Conservation (phyloP, 768 basidiomycete genomes). For the Trametes punicea region DNA sequence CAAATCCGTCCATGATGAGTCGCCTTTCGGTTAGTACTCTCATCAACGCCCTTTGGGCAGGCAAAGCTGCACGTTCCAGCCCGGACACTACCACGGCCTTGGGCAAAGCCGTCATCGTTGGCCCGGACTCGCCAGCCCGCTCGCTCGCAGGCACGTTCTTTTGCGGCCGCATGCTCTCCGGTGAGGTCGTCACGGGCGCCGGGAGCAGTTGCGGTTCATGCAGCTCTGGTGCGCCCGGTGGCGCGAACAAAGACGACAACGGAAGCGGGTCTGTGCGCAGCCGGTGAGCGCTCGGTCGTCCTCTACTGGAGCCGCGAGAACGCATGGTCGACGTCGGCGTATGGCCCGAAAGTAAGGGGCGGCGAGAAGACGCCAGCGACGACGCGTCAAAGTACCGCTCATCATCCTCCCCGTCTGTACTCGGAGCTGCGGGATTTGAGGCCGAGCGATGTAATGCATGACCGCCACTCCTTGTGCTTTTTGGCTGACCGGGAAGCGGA, state of each 20-base stretch:
- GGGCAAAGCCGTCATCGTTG: slow-evolving; percentile 36
- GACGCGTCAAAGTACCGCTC: slow-evolving; percentile 23
- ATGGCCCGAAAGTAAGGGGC: slow-evolving; percentile 12
- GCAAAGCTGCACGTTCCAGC: slow-evolving; percentile 55
- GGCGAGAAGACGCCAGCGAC: slow-evolving; percentile 26
- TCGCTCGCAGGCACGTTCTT: slow-evolving; percentile 1
- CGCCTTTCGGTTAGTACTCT: slow-evolving; percentile 49
- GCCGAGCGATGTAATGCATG: slow-evolving; percentile 20
- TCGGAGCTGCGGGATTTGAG: slow-evolving; percentile 11
- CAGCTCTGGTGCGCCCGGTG: not conserved
- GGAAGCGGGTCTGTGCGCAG: slow-evolving; percentile 20
- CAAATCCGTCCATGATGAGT: slow-evolving; percentile 43
- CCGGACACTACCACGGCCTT: slow-evolving; percentile 66
- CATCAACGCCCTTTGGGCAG: slow-evolving; percentile 57
- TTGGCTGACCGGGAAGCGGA: not conserved
- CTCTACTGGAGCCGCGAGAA: slow-evolving; percentile 14
- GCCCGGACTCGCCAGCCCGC: slow-evolving; percentile 2
- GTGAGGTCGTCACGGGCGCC: slow-evolving; percentile 1
- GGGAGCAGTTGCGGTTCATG: not conserved
- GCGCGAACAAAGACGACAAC: slow-evolving; percentile 11
- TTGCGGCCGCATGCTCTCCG: slow-evolving; percentile 14
- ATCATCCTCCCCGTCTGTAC: slow-evolving; percentile 18
- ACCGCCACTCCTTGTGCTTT: not conserved
- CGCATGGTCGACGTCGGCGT: slow-evolving; percentile 25
- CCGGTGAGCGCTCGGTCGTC: slow-evolving; percentile 11